Conservation (phyloP, 495 filamentous ascomycete genomes). For the Oleoguttula mirabilis region DNA sequence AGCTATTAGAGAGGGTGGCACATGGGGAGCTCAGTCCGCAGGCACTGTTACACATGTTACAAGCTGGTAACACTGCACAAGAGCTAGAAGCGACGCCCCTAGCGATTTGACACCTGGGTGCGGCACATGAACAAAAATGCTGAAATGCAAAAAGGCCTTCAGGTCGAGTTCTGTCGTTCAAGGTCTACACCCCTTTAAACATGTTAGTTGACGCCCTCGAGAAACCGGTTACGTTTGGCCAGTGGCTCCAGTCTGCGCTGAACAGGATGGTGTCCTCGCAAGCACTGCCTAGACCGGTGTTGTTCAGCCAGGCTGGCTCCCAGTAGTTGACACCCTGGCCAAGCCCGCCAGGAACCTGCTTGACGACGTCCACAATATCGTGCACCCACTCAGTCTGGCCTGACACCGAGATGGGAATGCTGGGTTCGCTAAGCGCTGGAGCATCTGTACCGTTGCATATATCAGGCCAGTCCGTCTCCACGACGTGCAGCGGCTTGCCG, state of each 20-base stretch:
- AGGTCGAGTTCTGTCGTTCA: too few relatives aligned
- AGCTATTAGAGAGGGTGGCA: slow-evolving; percentile 4
- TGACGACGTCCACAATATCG: slow-evolving; percentile 27
- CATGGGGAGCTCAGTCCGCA: slow-evolving; percentile 8
- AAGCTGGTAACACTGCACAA: too few relatives aligned
- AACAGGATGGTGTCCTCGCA: slow-evolving; percentile 31
- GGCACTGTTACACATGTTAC: slow-evolving; percentile 1
- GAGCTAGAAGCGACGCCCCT: too few relatives aligned
- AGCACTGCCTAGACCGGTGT: slow-evolving; percentile 28
- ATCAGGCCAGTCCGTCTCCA: slow-evolving; percentile 38
- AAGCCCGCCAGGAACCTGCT: slow-evolving; percentile 25
- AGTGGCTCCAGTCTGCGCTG: slow-evolving; percentile 26
- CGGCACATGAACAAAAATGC: too few relatives aligned
- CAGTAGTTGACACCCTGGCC: slow-evolving; percentile 35
- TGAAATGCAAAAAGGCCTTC: too few relatives aligned
- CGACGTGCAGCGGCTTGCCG: slow-evolving; percentile 35
- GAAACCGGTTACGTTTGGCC: slow-evolving; percentile 25
- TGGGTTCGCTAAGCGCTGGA: slow-evolving; percentile 27
- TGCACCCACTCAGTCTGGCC: slow-evolving; percentile 34
- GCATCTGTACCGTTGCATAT: slow-evolving; percentile 30
- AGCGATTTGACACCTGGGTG: too few relatives aligned
- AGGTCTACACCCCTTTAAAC: too few relatives aligned
- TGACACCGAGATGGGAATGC: slow-evolving; percentile 28
- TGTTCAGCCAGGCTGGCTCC: slow-evolving; percentile 36
- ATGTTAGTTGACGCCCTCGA: slow-evolving; percentile 27